Conservation (phyloP, 176 grass and related monocot genomes). For the Aegilops umbellulata region DNA sequence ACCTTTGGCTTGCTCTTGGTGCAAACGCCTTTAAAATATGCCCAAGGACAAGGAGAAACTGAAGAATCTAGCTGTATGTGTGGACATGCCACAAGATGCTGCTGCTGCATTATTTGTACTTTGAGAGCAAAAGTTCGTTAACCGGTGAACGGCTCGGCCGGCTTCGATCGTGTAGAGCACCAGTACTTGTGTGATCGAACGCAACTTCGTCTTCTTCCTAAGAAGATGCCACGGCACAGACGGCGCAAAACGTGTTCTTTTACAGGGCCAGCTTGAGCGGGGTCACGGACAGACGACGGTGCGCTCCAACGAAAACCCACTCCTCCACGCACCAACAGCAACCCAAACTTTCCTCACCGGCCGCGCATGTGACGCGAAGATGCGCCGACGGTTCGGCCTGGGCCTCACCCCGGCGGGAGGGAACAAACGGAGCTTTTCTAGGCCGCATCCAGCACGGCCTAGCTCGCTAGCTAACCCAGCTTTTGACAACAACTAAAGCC, state of each 20-base stretch:
- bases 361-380: conserved; percentile 49
- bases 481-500: conserved; percentile 22
- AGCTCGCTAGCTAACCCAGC: not conserved
- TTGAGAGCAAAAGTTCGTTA: not conserved
- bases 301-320: not conserved
- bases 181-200: not conserved
- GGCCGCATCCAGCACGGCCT: conserved; percentile 29
- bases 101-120: not conserved
- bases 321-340: not conserved
- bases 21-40: not conserved
- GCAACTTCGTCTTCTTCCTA: not conserved
- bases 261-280: not conserved
- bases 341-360: not conserved
- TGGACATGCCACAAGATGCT: not conserved
- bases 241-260: not conserved
- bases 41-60: too few relatives aligned
- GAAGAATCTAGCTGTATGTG: too few relatives aligned
- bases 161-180: too few relatives aligned
- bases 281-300: not conserved
- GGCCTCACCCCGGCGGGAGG: conserved; percentile 3
- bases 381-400: conserved; percentile 9
- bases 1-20: not conserved
- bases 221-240: not conserved
- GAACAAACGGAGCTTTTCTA: conserved; percentile 36
- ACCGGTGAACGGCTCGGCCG: not conserved